Conservation (phyloP, 306 rosid species). For the Oemleria cerasiformis region DNA sequence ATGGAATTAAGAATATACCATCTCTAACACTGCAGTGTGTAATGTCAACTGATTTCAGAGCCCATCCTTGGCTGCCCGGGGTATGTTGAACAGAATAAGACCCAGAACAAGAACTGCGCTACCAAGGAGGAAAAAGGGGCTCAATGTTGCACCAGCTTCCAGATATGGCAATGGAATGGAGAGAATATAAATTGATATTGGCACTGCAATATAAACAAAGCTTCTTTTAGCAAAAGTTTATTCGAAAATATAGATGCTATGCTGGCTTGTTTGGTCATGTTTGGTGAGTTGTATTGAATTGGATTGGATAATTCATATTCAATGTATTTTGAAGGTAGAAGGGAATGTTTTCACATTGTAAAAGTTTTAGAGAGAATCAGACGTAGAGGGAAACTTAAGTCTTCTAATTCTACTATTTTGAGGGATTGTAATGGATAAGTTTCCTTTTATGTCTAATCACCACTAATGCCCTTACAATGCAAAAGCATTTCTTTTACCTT, state of each 20-base stretch:
- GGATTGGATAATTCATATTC: no score
- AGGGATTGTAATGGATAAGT: no score
- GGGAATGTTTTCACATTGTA: no score
- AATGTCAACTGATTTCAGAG: conserved; percentile 21
- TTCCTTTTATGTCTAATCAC: no score
- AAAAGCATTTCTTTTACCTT: no score
- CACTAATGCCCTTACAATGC: no score
- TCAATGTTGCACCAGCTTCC: conserved; percentile 51
- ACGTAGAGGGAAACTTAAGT: no score
- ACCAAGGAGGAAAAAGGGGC: conserved; percentile 75
- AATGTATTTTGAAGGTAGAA: no score
- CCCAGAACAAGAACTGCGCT: conserved; percentile 72
- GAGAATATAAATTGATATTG: conserved; percentile 67
- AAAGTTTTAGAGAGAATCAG: no score
- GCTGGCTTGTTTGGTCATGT: neutral
- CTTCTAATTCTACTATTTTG: no score
- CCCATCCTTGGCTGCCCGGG: conserved; percentile 37
- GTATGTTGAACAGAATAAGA: conserved; percentile 56
- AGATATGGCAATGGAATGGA: conserved; percentile 87
- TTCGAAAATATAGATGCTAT: neutral
- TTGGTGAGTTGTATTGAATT: no score
- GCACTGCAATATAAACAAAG: conserved; percentile 59
- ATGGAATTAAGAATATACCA: neutral
- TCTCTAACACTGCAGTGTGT: neutral
- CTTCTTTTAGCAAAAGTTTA: conserved; percentile 19